These are phyloP conservation scores for Dothistroma pini DNA, from an alignment of 2,329 filamentous ascomycete genomes.

Conservation along the genomic window DNA sequence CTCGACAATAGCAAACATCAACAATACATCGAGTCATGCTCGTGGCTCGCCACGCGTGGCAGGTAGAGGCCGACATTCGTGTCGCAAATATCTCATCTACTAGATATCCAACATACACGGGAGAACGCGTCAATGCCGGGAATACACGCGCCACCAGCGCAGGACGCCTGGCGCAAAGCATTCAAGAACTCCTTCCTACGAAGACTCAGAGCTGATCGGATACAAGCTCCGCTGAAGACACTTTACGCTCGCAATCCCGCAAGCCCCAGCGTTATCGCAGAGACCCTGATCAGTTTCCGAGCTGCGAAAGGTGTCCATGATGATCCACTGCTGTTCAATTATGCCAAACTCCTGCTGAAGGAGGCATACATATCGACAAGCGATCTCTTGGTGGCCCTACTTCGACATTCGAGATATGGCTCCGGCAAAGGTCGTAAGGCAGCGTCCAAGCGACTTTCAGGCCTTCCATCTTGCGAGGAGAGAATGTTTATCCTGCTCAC, in stretches of 20 bases:
- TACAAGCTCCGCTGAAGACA: slow-evolving; percentile 17
- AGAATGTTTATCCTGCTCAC: slow-evolving; percentile 31
- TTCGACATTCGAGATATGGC: slow-evolving; percentile 26
- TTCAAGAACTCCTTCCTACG: slow-evolving; percentile 9
- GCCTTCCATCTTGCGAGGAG: slow-evolving; percentile 32
- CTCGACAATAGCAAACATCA: neutral
- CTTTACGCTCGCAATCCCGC: slow-evolving; percentile 10
- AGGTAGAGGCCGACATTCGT: neutral
- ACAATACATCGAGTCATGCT: neutral
- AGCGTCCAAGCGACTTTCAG: slow-evolving; percentile 4
- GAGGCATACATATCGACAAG: slow-evolving; percentile 23
- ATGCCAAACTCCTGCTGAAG: slow-evolving; percentile 28
- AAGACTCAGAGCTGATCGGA: slow-evolving; percentile 4
- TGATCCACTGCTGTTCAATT: slow-evolving; percentile 30
- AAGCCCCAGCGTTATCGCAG: slow-evolving; percentile 21
- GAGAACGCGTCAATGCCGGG: neutral
- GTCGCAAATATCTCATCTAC: neutral
- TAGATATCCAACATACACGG: neutral
- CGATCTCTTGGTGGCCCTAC: slow-evolving; percentile 30
- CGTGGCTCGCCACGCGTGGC: neutral
- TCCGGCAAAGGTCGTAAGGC: neutral
- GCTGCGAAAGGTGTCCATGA: slow-evolving; percentile 19
- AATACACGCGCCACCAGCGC: neutral
- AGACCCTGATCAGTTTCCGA: slow-evolving; percentile 26
- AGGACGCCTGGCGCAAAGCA: slow-evolving; percentile 8